Evolutionary conservation across 192 early-diverging fungal genomes (phyloP).

Genomic region (Podila epicladia): DNA sequence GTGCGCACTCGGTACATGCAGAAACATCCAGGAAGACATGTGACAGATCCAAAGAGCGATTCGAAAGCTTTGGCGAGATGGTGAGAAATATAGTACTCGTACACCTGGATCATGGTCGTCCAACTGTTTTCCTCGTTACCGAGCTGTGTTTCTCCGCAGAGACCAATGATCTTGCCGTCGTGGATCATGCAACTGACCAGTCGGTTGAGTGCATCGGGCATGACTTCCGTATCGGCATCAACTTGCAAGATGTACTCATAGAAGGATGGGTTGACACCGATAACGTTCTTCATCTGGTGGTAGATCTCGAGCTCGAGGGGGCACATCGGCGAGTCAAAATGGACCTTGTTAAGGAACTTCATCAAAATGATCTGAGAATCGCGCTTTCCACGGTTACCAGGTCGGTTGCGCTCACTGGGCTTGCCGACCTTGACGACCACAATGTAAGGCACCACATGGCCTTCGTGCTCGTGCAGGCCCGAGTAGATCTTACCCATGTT

Average conservation of each 20-base stretch:
- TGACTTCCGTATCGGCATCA: slow-evolving; percentile 86
- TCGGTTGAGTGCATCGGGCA: slow-evolving; percentile 86
- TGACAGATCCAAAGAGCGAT: slow-evolving; percentile 83
- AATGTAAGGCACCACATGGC: slow-evolving; percentile 91
- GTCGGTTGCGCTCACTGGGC: slow-evolving; percentile 82
- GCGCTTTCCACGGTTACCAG: slow-evolving; percentile 97
- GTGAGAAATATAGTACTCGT: slow-evolving; percentile 93
- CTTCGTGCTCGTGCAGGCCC: slow-evolving; percentile 89
- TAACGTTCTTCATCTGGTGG: slow-evolving; percentile 97
- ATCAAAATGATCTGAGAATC: slow-evolving; percentile 97
- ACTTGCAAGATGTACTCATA: slow-evolving; percentile 86
- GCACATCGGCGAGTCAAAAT: slow-evolving; percentile 90
- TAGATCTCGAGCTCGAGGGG: slow-evolving; percentile 97
- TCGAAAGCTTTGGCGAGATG: slow-evolving; percentile 92
- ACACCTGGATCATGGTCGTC: slow-evolving; percentile 98
- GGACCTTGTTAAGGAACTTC: slow-evolving; percentile 91
- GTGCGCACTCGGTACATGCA: slow-evolving; percentile 87
- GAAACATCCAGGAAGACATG: slow-evolving; percentile 88
- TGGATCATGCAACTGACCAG: slow-evolving; percentile 86
- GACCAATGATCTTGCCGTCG: slow-evolving; percentile 83
- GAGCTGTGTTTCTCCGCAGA: slow-evolving; percentile 95
- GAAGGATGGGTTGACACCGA: slow-evolving; percentile 85
- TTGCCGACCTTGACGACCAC: slow-evolving; percentile 95
- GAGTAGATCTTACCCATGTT: slow-evolving; percentile 98
- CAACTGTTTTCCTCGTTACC: slow-evolving; percentile 90